A percentile compares a stretch with the other conserved stretches of the same genome.
Conservation (phyloP, 176 grass and related monocot species). For the Poa annua region DNA sequence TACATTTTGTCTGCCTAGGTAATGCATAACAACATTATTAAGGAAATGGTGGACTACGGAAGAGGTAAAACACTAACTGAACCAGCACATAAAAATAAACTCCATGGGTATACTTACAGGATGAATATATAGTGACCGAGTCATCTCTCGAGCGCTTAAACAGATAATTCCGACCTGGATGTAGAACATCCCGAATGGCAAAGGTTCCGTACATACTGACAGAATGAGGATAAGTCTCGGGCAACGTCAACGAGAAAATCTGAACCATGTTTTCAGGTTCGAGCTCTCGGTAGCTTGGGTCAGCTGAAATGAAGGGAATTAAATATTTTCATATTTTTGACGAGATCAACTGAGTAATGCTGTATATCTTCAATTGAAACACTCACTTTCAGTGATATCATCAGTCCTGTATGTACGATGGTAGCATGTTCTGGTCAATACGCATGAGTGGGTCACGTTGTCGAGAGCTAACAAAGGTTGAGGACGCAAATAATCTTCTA, state of each 20-base stretch:
- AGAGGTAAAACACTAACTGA: background rate
- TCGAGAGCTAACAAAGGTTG: background rate
- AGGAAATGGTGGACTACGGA: background rate
- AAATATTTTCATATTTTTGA: background rate
- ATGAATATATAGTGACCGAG: background rate
- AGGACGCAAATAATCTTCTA: background rate
- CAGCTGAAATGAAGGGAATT: background rate
- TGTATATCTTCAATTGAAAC: background rate
- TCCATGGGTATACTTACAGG: background rate
- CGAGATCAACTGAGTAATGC: background rate
- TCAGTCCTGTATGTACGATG: background rate
- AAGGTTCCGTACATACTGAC: background rate
- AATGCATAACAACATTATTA: background rate
- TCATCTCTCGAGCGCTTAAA: background rate
- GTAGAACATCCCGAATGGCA: background rate
- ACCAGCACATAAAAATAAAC: background rate
- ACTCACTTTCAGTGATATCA: slow-evolving; percentile 1
- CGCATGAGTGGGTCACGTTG: background rate
- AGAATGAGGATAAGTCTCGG: background rate
- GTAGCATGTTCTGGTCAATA: background rate
- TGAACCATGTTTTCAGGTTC: background rate
- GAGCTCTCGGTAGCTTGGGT: background rate
- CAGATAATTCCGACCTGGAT: background rate
- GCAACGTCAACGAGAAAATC: slow-evolving; percentile 1
- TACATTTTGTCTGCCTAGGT: background rate